Conservation (phyloP, 73 alveolate genomes). For the Breviolum minutum region DNA sequence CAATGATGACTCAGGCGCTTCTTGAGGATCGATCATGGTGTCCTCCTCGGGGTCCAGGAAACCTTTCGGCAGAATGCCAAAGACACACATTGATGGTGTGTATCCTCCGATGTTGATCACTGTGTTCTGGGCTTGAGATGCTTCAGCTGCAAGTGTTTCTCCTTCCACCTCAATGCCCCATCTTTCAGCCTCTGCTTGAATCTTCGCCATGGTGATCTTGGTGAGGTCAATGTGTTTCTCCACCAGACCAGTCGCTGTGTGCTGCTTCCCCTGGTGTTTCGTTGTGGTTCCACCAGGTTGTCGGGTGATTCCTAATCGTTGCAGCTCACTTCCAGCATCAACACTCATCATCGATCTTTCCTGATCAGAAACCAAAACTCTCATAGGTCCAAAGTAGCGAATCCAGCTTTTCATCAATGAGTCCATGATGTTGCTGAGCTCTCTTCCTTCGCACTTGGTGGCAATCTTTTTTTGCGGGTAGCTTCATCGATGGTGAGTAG, state of each 20-base stretch:
- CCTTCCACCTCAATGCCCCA: not conserved
- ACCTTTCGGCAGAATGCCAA: not conserved
- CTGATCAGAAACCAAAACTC: not conserved
- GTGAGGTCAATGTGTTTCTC: not conserved
- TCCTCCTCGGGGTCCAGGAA: not conserved
- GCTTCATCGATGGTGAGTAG: not conserved
- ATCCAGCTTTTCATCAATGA: not conserved
- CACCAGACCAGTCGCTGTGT: not conserved
- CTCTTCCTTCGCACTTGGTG: not conserved
- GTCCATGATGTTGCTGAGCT: not conserved
- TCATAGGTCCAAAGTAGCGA: slow-evolving; percentile 1
- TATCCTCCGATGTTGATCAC: not conserved
- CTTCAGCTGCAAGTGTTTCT: not conserved
- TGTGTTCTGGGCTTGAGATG: not conserved
- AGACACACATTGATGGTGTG: not conserved
- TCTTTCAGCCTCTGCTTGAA: not conserved
- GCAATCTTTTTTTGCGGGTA: not conserved
- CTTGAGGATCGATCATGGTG: not conserved
- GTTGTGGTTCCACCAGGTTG: not conserved
- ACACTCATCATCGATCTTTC: not conserved
- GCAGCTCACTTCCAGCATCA: not conserved
- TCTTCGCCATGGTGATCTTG: not conserved
- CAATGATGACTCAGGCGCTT: not conserved
- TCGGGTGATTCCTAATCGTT: not conserved
- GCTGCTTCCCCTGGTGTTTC: not conserved